Evolutionary conservation across 495 filamentous ascomycete genomes (phyloP).

Genomic region (Aspergillus taichungensis): DNA sequence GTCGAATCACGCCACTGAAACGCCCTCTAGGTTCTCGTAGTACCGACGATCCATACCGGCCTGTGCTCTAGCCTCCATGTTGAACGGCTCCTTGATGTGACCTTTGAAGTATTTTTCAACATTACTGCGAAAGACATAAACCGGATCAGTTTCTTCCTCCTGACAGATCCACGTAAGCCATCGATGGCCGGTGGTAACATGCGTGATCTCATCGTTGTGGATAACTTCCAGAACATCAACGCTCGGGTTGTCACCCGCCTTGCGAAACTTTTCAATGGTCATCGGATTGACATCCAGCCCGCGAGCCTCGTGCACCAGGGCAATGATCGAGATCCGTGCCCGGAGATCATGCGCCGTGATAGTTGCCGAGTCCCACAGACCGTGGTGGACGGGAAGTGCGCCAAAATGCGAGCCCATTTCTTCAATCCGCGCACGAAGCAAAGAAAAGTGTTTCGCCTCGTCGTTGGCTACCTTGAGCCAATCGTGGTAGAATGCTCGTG

Average conservation of each 20-base stretch:
- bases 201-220: conserved; percentile 47
- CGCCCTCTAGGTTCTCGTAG: conserved; percentile 25
- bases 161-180: conserved; percentile 47
- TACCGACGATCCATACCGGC: conserved; percentile 43
- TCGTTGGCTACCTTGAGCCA: conserved; percentile 48
- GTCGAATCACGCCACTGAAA: neutral
- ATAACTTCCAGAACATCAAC: conserved; percentile 39
- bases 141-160: conserved; percentile 40
- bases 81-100: conserved; percentile 40
- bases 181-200: conserved; percentile 46
- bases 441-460: conserved; percentile 46
- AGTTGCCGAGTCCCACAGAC: conserved; percentile 40
- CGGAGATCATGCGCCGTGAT: conserved; percentile 41
- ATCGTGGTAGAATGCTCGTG: conserved; percentile 44
- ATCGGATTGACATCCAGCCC: conserved; percentile 45
- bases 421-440: conserved; percentile 41
- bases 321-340: conserved; percentile 44
- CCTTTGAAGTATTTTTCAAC: conserved; percentile 42
- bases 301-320: conserved; percentile 44
- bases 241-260: conserved; percentile 34
- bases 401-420: conserved; percentile 43
- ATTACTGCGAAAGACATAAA: conserved; percentile 41
- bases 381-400: conserved; percentile 43
- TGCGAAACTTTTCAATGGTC: conserved; percentile 47
- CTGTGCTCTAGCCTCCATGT: conserved; percentile 38